These are phyloP conservation scores for Tetradesmus obliquus DNA, from an alignment of 139 green algal species.

Conservation along the genomic window DNA sequence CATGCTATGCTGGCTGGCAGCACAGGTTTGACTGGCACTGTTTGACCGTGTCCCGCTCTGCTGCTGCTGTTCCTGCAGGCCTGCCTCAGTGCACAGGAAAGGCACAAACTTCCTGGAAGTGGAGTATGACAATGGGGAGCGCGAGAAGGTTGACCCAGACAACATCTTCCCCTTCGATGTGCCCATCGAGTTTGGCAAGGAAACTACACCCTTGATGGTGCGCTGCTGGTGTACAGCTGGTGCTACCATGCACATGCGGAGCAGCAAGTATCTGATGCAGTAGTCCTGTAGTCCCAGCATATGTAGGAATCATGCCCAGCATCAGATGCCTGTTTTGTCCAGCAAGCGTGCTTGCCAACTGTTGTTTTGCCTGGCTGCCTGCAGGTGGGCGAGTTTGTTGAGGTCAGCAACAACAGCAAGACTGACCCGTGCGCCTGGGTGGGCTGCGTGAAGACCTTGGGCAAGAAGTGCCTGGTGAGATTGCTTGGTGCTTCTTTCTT, in stretches of 20 bases:
- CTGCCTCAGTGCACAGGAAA: slow-evolving; percentile 22
- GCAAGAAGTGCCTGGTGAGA: slow-evolving; percentile 17
- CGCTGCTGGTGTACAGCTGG: not conserved
- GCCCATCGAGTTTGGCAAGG: slow-evolving; percentile 66
- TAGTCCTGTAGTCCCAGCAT: not conserved
- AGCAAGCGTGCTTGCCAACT: not conserved
- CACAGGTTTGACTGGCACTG: not conserved
- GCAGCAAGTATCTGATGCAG: not conserved
- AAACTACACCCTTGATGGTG: slow-evolving; percentile 56
- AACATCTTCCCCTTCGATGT: slow-evolving; percentile 52
- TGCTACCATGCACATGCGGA: not conserved
- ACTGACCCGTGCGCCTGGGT: slow-evolving; percentile 71
- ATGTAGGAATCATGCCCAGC: not conserved
- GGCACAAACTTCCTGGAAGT: slow-evolving; percentile 36
- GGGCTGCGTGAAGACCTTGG: slow-evolving; percentile 47
- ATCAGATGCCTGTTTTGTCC: not conserved
- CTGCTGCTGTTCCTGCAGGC: not conserved
- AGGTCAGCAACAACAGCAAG: slow-evolving; percentile 72
- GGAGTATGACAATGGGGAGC: slow-evolving; percentile 70
- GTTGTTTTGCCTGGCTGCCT: not conserved
- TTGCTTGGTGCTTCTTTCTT: not conserved
- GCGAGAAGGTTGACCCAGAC: slow-evolving; percentile 47
- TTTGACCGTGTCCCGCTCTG: not conserved
- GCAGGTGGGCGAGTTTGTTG: slow-evolving; percentile 67
- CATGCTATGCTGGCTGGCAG: not conserved